Percentiles rank a stretch among this genome's conserved stretches.
These are phyloP conservation scores for Omphalea diandra DNA, from an alignment of 441 rosid species.

Conservation along the genomic window DNA sequence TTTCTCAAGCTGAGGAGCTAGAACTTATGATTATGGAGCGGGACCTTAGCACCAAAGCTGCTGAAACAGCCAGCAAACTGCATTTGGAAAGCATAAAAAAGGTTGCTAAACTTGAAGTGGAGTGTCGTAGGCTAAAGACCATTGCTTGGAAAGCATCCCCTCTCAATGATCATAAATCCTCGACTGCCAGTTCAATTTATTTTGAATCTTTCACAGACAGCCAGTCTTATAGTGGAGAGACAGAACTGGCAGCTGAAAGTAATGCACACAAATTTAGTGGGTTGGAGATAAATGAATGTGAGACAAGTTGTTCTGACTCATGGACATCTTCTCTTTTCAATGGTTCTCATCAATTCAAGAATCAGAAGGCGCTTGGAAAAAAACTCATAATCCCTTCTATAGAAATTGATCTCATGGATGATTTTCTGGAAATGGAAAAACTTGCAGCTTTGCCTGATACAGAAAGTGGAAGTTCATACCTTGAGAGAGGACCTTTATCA, in stretches of 20 bases:
- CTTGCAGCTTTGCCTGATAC: conserved; percentile 58
- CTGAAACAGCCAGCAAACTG: conserved; percentile 90
- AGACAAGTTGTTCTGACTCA: conserved; percentile 31
- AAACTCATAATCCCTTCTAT: conserved; percentile 44
- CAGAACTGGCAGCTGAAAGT: conserved; percentile 47
- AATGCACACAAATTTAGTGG: conserved; percentile 30
- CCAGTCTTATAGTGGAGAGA: conserved; percentile 61
- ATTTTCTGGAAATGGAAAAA: conserved; percentile 95
- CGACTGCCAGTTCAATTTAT: conserved; percentile 43
- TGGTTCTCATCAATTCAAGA: conserved; percentile 38
- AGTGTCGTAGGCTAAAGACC: conserved; percentile 67
- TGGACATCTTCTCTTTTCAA: conserved; percentile 30
- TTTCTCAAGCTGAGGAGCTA: conserved; percentile 56
- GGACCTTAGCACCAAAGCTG: conserved; percentile 74
- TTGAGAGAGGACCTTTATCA: conserved; percentile 30
- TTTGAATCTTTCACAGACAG: conserved; percentile 60
- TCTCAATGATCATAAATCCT: conserved; percentile 34
- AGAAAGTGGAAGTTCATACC: conserved; percentile 38
- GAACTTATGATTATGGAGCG: conserved; percentile 61
- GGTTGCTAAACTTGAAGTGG: conserved; percentile 76
- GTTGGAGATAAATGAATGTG: conserved; percentile 30
- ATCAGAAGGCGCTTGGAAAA: conserved; percentile 35
- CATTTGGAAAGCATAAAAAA: conserved; percentile 75
- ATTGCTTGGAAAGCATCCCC: conserved; percentile 43
- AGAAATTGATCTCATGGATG: conserved; percentile 80